Conservation (phyloP, 2,329 filamentous ascomycete genomes). For the Pseudopithomyces chartarum region DNA sequence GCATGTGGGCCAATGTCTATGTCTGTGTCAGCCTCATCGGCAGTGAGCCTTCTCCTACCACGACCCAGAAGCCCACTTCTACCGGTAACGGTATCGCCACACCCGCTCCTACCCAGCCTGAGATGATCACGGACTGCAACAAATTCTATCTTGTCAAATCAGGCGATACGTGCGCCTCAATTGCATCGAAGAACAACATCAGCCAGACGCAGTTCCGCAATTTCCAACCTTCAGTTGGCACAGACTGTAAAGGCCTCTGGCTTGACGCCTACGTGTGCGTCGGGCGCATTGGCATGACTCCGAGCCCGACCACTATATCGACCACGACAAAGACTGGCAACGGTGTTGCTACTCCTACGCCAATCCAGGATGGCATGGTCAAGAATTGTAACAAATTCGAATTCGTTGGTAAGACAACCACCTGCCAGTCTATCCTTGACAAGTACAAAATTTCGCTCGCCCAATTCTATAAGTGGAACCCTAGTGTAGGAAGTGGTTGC, state of each 20-base stretch:
- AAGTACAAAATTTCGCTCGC: background rate
- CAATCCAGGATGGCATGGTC: conserved; percentile 7
- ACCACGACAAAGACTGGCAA: conserved; percentile 5
- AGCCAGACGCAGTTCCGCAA: conserved; percentile 8
- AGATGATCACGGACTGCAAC: conserved; percentile 10
- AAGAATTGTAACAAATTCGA: conserved; percentile 2
- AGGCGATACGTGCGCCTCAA: conserved; percentile 3
- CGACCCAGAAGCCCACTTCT: conserved; percentile 1
- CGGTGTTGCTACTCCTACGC: conserved; percentile 1
- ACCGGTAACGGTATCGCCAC: conserved; percentile 5
- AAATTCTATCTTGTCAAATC: conserved; percentile 9
- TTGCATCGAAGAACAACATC: conserved; percentile 7
- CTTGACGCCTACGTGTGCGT: conserved; percentile 10
- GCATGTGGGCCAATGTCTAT: conserved; percentile 9
- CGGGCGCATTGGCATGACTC: conserved; percentile 4
- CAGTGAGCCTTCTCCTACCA: conserved; percentile 1
- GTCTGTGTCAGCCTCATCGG: conserved; percentile 10
- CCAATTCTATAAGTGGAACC: background rate
- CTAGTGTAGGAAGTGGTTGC: background rate
- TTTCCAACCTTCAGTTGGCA: conserved; percentile 7
- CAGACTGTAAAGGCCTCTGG: conserved; percentile 8
- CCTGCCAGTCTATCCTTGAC: background rate
- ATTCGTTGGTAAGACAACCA: background rate
- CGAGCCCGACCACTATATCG: background rate
- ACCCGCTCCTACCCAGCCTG: conserved; percentile 7